phyloP scores from a whole-genome alignment of 139 green algal genomes.

The Klebsormidium nitens region DNA sequence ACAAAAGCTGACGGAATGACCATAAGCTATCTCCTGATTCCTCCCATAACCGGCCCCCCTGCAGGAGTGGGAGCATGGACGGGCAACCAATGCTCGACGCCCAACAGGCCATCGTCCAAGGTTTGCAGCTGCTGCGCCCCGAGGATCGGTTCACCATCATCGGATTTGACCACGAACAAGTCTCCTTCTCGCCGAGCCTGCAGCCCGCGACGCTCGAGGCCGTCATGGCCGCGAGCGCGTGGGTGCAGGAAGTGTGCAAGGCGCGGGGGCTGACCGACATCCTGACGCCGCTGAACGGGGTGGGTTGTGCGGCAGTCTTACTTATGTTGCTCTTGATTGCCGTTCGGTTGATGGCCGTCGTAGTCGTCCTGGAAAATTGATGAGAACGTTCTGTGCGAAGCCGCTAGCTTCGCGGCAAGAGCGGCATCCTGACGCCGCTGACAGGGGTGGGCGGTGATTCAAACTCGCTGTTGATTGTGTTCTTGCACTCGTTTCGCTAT shows the following conservation, averaged over 20 bases:
- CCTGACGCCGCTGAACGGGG: constrained; percentile 38
- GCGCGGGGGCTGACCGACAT: constrained; percentile 57
- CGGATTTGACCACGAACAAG: constrained; percentile 58
- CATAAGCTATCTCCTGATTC: too few relatives aligned
- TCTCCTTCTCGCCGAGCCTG: constrained; percentile 20
- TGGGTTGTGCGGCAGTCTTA: too few relatives aligned
- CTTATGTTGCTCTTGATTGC: too few relatives aligned
- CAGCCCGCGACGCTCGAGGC: constrained; percentile 22
- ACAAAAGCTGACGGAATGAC: too few relatives aligned
- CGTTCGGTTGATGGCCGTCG: too few relatives aligned
- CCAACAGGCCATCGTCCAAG: constrained; percentile 37
- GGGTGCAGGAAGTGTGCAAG: constrained; percentile 36
- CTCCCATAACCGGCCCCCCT: too few relatives aligned
- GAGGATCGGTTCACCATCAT: constrained; percentile 51
- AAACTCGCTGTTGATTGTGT: too few relatives aligned
- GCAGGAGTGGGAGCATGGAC: constrained; percentile 46
- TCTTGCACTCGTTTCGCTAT: too few relatives aligned
- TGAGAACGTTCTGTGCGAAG: too few relatives aligned
- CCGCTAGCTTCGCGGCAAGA: constrained; percentile 43
- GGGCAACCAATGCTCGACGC: constrained; percentile 49
- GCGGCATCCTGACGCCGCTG: constrained; percentile 52
- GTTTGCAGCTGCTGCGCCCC: constrained; percentile 34
- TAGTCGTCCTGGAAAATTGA: too few relatives aligned
- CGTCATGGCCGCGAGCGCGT: constrained; percentile 27
- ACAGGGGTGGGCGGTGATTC: constrained; percentile 4